phyloP scores from a whole-genome alignment of 2,329 filamentous ascomycete genomes.

The Harringtonia lauricola region DNA sequence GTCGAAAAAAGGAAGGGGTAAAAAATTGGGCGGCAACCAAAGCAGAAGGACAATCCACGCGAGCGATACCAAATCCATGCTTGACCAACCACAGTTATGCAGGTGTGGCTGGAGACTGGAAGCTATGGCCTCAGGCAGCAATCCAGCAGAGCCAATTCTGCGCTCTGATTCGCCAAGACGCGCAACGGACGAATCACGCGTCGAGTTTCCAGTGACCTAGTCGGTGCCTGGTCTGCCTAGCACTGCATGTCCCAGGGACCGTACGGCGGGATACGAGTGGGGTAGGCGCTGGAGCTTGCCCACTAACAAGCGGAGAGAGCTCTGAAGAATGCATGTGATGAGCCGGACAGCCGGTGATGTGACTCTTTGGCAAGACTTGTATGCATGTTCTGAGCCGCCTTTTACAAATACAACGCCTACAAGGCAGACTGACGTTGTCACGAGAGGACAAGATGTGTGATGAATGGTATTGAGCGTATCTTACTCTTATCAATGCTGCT shows the following conservation, averaged over 20 bases:
- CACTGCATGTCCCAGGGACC: too few relatives aligned
- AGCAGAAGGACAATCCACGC: not conserved
- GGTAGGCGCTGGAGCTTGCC: not conserved
- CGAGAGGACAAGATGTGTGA: not conserved
- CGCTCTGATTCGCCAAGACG: not conserved
- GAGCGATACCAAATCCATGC: not conserved
- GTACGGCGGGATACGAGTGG: not conserved
- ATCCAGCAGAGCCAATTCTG: not conserved
- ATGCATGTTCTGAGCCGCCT: too few relatives aligned
- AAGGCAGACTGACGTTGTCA: not conserved
- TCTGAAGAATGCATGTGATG: too few relatives aligned
- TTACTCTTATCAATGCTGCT: not conserved
- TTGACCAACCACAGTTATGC: too few relatives aligned
- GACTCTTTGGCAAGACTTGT: too few relatives aligned
- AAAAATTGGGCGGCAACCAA: conserved; percentile 1
- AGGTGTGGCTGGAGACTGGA: not conserved
- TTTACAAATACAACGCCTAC: too few relatives aligned
- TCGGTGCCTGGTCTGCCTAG: conserved; percentile 1
- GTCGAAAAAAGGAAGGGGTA: not conserved
- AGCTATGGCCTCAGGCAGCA: not conserved
- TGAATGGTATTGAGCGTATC: not conserved
- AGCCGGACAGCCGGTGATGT: not conserved
- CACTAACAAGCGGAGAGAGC: not conserved
- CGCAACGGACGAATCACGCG: not conserved
- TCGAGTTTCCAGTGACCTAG: not conserved